These are phyloP conservation scores for Podosphaera xanthii DNA, from an alignment of 2,329 filamentous ascomycete genomes.

Conservation along the genomic window DNA sequence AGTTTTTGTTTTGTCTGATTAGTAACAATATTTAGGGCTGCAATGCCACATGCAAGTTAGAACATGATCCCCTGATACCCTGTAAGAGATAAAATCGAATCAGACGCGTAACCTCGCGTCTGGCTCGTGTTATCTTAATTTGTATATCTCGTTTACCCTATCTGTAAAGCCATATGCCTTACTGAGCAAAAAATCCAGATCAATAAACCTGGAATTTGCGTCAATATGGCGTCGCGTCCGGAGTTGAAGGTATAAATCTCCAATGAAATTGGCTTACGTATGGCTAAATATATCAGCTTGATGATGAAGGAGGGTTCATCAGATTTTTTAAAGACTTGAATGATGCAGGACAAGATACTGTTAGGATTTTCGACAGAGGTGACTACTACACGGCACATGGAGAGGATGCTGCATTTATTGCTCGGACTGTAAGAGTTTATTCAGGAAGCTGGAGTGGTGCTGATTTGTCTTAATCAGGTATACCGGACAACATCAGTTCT, in stretches of 20 bases:
- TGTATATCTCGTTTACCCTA: too few species aligned
- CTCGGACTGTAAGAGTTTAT: slow-evolving; percentile 34
- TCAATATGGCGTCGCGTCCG: slow-evolving; percentile 44
- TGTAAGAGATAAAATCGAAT: too few species aligned
- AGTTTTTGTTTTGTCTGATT: too few species aligned
- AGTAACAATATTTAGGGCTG: too few species aligned
- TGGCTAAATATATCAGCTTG: slow-evolving; percentile 34
- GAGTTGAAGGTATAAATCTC: slow-evolving; percentile 37
- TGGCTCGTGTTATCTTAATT: too few species aligned
- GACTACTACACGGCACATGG: slow-evolving; percentile 95
- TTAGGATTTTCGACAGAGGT: slow-evolving; percentile 80
- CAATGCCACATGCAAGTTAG: too few species aligned
- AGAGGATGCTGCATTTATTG: slow-evolving; percentile 64
- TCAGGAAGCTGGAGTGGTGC: neutral
- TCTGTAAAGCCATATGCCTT: too few species aligned
- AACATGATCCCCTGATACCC: too few species aligned
- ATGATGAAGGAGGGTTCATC: slow-evolving; percentile 94
- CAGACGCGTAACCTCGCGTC: too few species aligned
- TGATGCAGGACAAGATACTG: slow-evolving; percentile 43
- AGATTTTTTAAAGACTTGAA: slow-evolving; percentile 83
- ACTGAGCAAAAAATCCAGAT: too few species aligned
- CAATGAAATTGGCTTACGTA: slow-evolving; percentile 1
- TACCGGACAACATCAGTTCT: slow-evolving; percentile 97
- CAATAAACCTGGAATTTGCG: too few species aligned
- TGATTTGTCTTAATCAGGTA: slow-evolving; percentile 27